phyloP scores from a whole-genome alignment of 306 rosid genomes.

The Citrullus colocynthis region DNA sequence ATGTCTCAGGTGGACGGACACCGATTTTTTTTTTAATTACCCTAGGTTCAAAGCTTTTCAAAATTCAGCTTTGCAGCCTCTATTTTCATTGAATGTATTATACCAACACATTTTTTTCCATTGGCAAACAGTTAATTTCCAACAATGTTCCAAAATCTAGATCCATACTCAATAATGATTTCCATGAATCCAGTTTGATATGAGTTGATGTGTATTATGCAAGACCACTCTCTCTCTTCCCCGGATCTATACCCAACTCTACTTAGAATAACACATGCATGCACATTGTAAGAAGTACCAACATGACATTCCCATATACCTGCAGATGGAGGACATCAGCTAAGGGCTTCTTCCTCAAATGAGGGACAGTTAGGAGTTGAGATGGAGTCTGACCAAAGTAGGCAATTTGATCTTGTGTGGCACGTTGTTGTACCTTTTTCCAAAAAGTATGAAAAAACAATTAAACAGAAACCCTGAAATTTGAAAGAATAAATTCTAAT shows the following conservation, averaged over 20 bases:
- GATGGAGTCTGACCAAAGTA: slow-evolving; percentile 98
- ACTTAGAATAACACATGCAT: neutral
- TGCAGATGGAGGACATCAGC: slow-evolving; percentile 88
- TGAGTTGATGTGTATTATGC: neutral
- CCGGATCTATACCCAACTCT: neutral
- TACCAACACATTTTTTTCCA: neutral
- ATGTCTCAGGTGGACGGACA: neutral
- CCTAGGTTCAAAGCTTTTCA: neutral
- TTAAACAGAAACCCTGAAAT: neutral
- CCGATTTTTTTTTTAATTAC: neutral
- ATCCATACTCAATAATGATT: neutral
- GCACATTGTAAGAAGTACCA: neutral
- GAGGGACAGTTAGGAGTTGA: slow-evolving; percentile 86
- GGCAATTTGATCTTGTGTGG: slow-evolving; percentile 96
- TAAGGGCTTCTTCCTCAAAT: slow-evolving; percentile 58
- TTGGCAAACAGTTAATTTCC: neutral
- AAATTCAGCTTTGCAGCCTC: neutral
- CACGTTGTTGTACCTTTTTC: slow-evolving; percentile 71
- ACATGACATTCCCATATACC: slow-evolving; percentile 30
- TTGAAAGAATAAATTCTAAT: slow-evolving; percentile 11
- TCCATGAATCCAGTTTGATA: neutral
- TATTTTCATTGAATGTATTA: neutral
- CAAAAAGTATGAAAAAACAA: slow-evolving; percentile 10
- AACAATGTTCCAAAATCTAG: neutral
- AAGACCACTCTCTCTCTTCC: neutral